Conservation (phyloP, 768 basidiomycete species). For the Leccinum subtestaceum region DNA sequence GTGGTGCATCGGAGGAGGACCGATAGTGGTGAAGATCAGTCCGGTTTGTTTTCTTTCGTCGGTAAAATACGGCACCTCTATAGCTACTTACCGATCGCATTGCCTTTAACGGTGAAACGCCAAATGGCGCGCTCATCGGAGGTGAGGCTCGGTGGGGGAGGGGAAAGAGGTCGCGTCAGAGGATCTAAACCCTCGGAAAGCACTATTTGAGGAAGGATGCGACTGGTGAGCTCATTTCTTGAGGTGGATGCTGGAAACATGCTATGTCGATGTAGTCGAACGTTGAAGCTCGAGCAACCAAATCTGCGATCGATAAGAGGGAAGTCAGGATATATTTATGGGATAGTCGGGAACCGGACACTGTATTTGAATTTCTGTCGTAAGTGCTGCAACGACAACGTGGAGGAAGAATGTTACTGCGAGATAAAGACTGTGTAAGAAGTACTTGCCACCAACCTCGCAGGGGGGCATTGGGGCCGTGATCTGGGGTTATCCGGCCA, state of each 20-base stretch:
- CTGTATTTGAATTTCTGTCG: not conserved
- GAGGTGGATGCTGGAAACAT: slow-evolving; percentile 10
- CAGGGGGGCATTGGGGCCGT: not conserved
- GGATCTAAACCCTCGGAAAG: slow-evolving; percentile 34
- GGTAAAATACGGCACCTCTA: not conserved
- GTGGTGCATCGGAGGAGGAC: no score
- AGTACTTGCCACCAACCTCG: not conserved
- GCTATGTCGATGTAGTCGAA: not conserved
- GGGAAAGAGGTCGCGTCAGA: slow-evolving; percentile 28
- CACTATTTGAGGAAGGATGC: slow-evolving; percentile 32
- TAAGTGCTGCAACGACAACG: not conserved
- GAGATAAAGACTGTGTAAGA: not conserved
- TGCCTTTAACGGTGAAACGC: slow-evolving; percentile 39
- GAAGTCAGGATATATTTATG: not conserved
- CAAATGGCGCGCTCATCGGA: slow-evolving; percentile 30
- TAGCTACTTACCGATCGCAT: slow-evolving; percentile 37
- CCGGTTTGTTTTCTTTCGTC: not conserved
- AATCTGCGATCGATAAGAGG: not conserved
- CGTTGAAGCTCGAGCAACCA: not conserved
- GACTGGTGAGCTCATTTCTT: slow-evolving; percentile 29
- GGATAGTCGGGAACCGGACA: not conserved
- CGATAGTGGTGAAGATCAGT: not conserved
- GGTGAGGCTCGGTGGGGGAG: slow-evolving; percentile 15
- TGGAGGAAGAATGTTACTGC: not conserved
- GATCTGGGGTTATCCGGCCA: not conserved